Evolutionary conservation across 306 rosid genomes (phyloP).

Genomic region (Carpinus viminea): DNA sequence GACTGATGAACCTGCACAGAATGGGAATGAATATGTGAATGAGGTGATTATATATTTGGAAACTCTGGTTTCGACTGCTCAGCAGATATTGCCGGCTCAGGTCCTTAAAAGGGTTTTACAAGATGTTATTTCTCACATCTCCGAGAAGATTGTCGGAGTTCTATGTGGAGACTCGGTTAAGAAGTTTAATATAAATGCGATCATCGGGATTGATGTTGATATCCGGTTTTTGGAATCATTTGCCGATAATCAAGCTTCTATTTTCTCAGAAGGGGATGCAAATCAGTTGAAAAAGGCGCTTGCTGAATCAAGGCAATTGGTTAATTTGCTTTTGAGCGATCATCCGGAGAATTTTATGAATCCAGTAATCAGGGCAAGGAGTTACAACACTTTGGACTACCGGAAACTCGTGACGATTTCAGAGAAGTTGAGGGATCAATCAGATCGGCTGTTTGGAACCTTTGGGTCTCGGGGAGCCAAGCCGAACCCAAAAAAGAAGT

Average conservation of each 20-base stretch:
- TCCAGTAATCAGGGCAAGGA: slow-evolving; percentile 94
- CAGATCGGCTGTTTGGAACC: slow-evolving; percentile 89
- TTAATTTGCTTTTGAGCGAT: slow-evolving; percentile 80
- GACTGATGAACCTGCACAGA: slow-evolving; percentile 72
- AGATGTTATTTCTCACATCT: slow-evolving; percentile 87
- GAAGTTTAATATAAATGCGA: slow-evolving; percentile 70
- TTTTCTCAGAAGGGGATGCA: slow-evolving; percentile 72
- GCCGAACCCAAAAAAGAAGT: slow-evolving; percentile 96
- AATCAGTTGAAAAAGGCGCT: slow-evolving; percentile 75
- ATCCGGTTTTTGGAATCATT: slow-evolving; percentile 78
- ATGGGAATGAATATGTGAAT: slow-evolving; percentile 86
- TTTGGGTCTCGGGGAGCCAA: slow-evolving; percentile 82
- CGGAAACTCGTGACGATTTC: slow-evolving; percentile 78
- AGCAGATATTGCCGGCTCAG: slow-evolving; percentile 84
- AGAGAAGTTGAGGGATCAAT: slow-evolving; percentile 86
- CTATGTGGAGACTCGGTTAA: slow-evolving; percentile 76
- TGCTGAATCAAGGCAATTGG: slow-evolving; percentile 75
- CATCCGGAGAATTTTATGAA: slow-evolving; percentile 91
- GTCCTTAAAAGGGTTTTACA: slow-evolving; percentile 88
- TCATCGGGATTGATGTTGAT: slow-evolving; percentile 83
- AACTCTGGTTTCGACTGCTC: slow-evolving; percentile 92
- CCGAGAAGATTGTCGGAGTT: slow-evolving; percentile 76
- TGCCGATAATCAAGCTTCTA: slow-evolving; percentile 79
- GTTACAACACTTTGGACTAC: slow-evolving; percentile 78
- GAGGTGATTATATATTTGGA: slow-evolving; percentile 93